phyloP scores from a whole-genome alignment of 1,284 basidiomycete genomes.

The Naganishia liquefaciens region DNA sequence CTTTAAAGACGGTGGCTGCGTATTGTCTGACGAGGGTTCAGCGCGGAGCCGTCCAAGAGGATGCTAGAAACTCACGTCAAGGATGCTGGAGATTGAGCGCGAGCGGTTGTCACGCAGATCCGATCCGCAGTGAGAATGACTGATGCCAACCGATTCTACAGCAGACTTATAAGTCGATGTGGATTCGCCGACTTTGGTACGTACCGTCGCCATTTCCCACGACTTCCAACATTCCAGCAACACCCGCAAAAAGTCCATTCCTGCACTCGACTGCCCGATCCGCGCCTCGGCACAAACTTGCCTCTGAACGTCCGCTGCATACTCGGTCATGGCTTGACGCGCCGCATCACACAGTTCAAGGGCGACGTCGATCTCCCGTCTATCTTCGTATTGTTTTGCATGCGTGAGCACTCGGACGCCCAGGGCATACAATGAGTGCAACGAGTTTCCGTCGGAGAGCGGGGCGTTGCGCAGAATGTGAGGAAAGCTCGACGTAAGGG shows the following conservation, averaged over 20 bases:
- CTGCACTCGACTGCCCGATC: not conserved
- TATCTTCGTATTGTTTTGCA: not conserved
- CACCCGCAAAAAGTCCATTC: constrained; percentile 5
- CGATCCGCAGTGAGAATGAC: constrained; percentile 19
- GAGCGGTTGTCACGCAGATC: not conserved
- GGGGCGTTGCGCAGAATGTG: constrained; percentile 12
- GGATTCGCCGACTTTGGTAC: not conserved
- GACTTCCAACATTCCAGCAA: constrained; percentile 15
- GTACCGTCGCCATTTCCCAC: constrained; percentile 18
- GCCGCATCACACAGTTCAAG: not conserved
- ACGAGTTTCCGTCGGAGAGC: not conserved
- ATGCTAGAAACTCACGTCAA: too few relatives aligned
- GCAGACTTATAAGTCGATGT: not conserved
- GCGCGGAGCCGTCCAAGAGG: too few relatives aligned
- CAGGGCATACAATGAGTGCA: constrained; percentile 12
- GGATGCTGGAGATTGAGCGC: too few relatives aligned
- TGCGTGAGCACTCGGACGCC: constrained; percentile 3
- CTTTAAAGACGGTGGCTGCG: constrained; percentile 6
- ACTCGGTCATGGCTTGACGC: not conserved
- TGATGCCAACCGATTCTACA: constrained; percentile 18
- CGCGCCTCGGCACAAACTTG: not conserved
- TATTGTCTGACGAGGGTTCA: not conserved
- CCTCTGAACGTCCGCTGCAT: constrained; percentile 8
- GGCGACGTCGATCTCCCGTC: not conserved
- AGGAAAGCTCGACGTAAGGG: constrained; percentile 1